phyloP scores from a whole-genome alignment of 1,284 basidiomycete genomes.

The Fomitopsis pinicola region DNA sequence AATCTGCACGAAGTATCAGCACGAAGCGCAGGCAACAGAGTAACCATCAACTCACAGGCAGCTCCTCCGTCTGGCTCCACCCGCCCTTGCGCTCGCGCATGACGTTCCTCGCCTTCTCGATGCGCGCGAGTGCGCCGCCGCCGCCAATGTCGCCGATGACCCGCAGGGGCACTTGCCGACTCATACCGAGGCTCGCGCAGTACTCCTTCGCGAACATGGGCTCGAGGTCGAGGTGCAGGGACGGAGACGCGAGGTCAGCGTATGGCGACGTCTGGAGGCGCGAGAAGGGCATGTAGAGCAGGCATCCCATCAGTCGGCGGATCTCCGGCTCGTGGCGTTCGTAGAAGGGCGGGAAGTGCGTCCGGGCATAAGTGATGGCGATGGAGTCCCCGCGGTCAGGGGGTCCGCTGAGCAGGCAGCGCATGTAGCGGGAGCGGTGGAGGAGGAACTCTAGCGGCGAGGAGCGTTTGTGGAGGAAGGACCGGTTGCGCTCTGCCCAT shows the following conservation, averaged over 20 bases:
- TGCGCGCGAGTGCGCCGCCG: slow-evolving; percentile 81
- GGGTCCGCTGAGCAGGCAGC: slow-evolving; percentile 57
- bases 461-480: slow-evolving; percentile 61
- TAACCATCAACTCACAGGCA: slow-evolving; percentile 53
- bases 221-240: slow-evolving; percentile 72
- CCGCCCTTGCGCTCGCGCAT: slow-evolving; percentile 91
- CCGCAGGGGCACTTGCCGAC: slow-evolving; percentile 81
- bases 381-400: slow-evolving; percentile 42
- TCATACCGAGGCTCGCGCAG: slow-evolving; percentile 83
- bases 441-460: slow-evolving; percentile 84
- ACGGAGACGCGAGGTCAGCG: slow-evolving; percentile 63
- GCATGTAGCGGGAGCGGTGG: slow-evolving; percentile 83
- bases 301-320: slow-evolving; percentile 71
- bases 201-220: slow-evolving; percentile 86
- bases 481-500: slow-evolving; percentile 69
- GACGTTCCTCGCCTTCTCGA: slow-evolving; percentile 89
- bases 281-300: slow-evolving; percentile 66
- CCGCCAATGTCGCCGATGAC: slow-evolving; percentile 90
- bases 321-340: slow-evolving; percentile 63
- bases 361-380: slow-evolving; percentile 76
- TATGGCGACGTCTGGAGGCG: slow-evolving; percentile 70
- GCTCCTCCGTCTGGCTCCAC: slow-evolving; percentile 86
- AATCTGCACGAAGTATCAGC: slow-evolving; percentile 52
- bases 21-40: not conserved
- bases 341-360: slow-evolving; percentile 66